phyloP scores from a whole-genome alignment of 2,329 filamentous ascomycete species.

The Thielaviopsis musarum region DNA sequence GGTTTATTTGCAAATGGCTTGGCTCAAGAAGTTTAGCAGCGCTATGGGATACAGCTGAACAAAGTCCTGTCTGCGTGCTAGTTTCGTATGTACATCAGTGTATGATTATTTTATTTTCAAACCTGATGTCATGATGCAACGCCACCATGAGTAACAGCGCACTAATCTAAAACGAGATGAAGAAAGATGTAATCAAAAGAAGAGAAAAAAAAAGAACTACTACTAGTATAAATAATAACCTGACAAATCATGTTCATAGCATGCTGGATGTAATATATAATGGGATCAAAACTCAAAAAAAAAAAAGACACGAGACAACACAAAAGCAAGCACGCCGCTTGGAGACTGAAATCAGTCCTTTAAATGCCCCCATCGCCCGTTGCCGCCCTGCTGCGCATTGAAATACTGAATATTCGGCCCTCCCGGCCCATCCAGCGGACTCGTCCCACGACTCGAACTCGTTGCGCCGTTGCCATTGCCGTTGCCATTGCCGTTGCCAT shows the following conservation, averaged over 20 bases:
- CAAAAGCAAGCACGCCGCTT: neutral
- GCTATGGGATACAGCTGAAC: too few species aligned
- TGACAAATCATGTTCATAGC: too few species aligned
- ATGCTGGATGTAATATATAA: neutral
- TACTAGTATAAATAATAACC: too few species aligned
- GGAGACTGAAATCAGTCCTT: conserved; percentile 20
- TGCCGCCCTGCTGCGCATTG: conserved; percentile 20
- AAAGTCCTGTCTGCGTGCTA: too few species aligned
- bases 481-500: conserved; percentile 15
- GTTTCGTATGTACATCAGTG: too few species aligned
- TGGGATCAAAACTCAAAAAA: neutral
- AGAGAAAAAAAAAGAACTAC: too few species aligned
- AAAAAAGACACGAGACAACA: neutral
- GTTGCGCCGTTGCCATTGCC: conserved; percentile 16
- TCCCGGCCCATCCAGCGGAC: conserved; percentile 22
- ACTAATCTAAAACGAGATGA: neutral
- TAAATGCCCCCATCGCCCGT: conserved; percentile 28
- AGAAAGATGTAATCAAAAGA: neutral
- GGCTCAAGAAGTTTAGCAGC: too few species aligned
- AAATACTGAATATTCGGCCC: conserved; percentile 24
- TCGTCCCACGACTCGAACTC: conserved; percentile 32
- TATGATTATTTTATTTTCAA: too few species aligned
- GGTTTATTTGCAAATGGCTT: too few species aligned
- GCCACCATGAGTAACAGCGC: neutral
- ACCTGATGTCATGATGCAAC: neutral